A percentile compares a stretch with the other conserved stretches of the same genome.
Conservation (phyloP, 352 stramenopile genomes). For the Globisporangium spiculum region DNA sequence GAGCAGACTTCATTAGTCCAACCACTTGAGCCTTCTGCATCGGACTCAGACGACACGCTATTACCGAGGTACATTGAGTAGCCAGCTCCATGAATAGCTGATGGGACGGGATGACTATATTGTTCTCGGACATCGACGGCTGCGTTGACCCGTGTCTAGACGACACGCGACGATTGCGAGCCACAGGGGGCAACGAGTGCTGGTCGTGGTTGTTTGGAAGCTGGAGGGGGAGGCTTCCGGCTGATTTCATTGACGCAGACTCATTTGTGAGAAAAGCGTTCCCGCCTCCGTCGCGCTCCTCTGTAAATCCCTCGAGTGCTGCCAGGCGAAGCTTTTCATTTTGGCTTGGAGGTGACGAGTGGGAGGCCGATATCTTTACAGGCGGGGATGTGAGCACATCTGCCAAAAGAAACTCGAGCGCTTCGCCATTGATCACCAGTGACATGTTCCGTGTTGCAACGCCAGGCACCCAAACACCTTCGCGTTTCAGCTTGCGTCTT, state of each 20-base stretch:
- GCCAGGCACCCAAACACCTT: slow-evolving; percentile 76
- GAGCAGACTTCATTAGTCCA: slow-evolving; percentile 88
- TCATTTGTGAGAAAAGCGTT: slow-evolving; percentile 28
- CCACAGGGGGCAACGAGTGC: slow-evolving; percentile 4
- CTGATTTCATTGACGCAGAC: slow-evolving; percentile 51
- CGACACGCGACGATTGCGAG: slow-evolving; percentile 19
- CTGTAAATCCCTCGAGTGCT: slow-evolving; percentile 25
- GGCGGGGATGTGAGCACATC: slow-evolving; percentile 26
- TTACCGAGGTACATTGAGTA: slow-evolving; percentile 81
- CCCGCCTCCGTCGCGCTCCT: slow-evolving; percentile 18
- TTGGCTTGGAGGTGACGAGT: slow-evolving; percentile 5
- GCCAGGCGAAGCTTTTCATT: slow-evolving; percentile 15
- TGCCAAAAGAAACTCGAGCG: slow-evolving; percentile 65
- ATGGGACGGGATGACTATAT: slow-evolving; percentile 32
- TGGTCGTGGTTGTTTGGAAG: slow-evolving; percentile 13
- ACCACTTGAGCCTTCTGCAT: slow-evolving; percentile 94
- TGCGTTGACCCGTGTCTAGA: slow-evolving; percentile 44
- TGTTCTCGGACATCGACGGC: slow-evolving; percentile 24
- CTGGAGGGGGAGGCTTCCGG: slow-evolving; percentile 36
- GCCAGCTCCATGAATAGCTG: slow-evolving; percentile 83
- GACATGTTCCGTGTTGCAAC: slow-evolving; percentile 71
- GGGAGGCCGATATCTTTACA: not conserved
- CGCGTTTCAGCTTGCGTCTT: slow-evolving; percentile 65
- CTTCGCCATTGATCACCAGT: slow-evolving; percentile 81
- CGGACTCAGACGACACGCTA: slow-evolving; percentile 86